These are phyloP conservation scores for Cladosporium sp. DNA, from an alignment of 2,329 filamentous ascomycete genomes.

Conservation along the genomic window DNA sequence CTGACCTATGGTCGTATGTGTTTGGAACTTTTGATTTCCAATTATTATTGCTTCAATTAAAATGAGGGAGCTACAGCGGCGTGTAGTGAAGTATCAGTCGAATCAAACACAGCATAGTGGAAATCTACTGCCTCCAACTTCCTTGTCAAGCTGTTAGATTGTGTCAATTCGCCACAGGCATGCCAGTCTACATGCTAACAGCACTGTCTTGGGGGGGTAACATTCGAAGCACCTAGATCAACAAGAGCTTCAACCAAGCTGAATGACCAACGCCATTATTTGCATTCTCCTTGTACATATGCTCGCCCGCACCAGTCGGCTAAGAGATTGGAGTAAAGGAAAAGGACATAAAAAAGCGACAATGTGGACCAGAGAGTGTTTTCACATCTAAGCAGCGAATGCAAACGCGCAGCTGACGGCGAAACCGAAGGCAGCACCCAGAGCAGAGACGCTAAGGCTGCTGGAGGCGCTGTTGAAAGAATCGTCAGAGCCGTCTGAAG, in stretches of 20 bases:
- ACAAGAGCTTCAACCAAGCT: background rate
- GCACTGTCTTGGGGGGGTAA: background rate
- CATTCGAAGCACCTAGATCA: background rate
- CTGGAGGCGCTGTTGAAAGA: background rate
- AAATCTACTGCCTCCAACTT: too few species aligned
- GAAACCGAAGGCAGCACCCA: background rate
- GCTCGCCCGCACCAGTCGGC: background rate
- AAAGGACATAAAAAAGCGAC: background rate
- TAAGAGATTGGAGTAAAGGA: background rate
- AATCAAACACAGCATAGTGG: too few species aligned
- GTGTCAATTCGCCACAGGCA: background rate
- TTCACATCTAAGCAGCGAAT: background rate
- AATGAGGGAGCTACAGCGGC: too few species aligned
- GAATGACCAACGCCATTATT: background rate
- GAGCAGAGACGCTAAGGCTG: background rate
- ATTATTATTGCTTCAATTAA: background rate
- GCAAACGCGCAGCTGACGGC: background rate
- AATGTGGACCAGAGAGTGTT: background rate
- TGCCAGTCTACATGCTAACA: background rate
- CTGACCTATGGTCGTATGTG: background rate
- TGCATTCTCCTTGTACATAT: constrained; percentile 7
- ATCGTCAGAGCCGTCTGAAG: background rate
- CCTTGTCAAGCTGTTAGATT: background rate
- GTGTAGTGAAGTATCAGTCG: too few species aligned
- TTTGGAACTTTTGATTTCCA: background rate